These are phyloP conservation scores for Quercus bicolor DNA, from an alignment of 306 rosid genomes.

Conservation along the genomic window DNA sequence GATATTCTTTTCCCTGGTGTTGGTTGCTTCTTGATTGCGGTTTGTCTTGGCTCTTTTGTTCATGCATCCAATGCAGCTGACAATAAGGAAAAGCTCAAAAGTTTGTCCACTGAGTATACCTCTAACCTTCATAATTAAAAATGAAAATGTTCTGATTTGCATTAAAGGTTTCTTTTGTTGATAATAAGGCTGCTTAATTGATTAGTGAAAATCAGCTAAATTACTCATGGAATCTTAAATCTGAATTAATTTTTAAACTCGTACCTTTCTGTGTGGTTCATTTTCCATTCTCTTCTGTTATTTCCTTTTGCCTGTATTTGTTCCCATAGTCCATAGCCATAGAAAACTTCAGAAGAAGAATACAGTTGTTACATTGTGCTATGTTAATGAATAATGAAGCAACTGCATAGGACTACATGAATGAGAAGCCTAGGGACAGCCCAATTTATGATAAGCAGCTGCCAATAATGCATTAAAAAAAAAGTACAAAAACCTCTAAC, in stretches of 20 bases:
- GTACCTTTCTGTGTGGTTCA: background rate
- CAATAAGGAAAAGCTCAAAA: slow-evolving; percentile 59
- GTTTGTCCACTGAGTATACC: slow-evolving; percentile 41
- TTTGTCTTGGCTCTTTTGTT: slow-evolving; percentile 78
- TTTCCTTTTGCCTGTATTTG: background rate
- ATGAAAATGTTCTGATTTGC: background rate
- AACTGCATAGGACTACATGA: background rate
- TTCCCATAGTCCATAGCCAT: background rate
- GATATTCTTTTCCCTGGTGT: slow-evolving; percentile 90
- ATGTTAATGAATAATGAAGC: background rate
- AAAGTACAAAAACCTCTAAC: background rate
- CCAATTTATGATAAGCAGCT: background rate
- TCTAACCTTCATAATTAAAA: slow-evolving; percentile 13
- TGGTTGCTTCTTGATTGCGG: slow-evolving; percentile 84
- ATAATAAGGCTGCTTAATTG: background rate
- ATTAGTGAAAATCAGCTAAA: background rate
- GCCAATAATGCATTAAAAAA: background rate
- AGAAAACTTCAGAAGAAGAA: background rate
- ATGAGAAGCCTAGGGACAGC: background rate
- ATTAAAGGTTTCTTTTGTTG: background rate
- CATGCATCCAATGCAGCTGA: slow-evolving; percentile 86
- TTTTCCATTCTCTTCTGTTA: background rate
- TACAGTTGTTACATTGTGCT: background rate
- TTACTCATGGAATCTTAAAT: no score
- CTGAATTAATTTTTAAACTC: no score